Evolutionary conservation across 306 rosid species (phyloP).

Genomic region (Purshia tridentata): DNA sequence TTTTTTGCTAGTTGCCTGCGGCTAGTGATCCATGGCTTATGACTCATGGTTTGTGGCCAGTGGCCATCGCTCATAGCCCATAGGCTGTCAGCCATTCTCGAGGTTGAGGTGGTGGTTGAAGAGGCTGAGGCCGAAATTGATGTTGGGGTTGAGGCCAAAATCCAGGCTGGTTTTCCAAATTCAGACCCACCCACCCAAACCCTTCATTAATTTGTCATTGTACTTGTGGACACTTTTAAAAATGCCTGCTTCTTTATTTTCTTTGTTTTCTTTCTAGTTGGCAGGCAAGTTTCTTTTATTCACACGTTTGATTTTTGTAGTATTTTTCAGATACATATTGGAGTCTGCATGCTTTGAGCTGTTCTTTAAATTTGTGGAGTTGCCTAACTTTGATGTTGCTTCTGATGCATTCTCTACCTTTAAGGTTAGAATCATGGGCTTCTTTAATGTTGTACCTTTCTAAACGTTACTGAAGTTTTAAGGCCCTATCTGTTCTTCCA

Average conservation of each 20-base stretch:
- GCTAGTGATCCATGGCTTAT: no score
- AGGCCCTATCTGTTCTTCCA: constrained; percentile 22
- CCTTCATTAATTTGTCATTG: background rate
- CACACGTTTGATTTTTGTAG: constrained; percentile 38
- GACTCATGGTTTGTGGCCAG: no score
- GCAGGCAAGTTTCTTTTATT: constrained; percentile 30
- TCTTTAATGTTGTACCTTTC: background rate
- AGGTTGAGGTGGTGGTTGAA: no score
- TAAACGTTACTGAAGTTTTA: constrained; percentile 21
- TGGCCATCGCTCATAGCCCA: no score
- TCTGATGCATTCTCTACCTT: constrained; percentile 96
- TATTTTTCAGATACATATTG: constrained; percentile 81
- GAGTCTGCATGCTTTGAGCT: constrained; percentile 87
- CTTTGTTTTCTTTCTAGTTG: constrained; percentile 7
- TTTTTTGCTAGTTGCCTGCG: no score
- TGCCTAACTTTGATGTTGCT: constrained; percentile 88
- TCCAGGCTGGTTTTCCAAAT: background rate
- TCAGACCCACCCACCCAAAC: background rate
- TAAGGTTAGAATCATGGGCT: constrained; percentile 55
- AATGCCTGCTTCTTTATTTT: background rate
- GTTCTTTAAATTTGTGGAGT: constrained; percentile 92
- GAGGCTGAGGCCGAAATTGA: no score
- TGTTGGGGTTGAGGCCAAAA: no score
- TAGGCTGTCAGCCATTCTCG: no score
- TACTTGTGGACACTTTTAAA: background rate